Conservation (phyloP, 1,284 basidiomycete species). For the Pterulicium gracile region DNA sequence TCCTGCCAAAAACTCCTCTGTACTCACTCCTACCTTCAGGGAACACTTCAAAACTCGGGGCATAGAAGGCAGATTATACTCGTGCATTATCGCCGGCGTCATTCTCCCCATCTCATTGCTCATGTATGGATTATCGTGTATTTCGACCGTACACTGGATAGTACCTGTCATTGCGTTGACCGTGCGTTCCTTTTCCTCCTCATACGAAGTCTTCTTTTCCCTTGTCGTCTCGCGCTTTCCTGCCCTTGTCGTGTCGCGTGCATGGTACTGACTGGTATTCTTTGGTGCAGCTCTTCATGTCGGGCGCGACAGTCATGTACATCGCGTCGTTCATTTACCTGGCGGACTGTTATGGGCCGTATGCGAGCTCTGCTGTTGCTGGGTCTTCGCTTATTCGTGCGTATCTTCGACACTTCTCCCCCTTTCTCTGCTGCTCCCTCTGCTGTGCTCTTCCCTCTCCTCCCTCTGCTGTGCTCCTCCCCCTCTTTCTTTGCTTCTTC, state of each 20-base stretch:
- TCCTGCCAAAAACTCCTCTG: too few relatives aligned
- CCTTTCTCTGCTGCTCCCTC: not conserved
- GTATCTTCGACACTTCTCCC: not conserved
- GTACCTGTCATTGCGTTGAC: constrained; percentile 41
- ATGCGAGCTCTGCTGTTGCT: not conserved
- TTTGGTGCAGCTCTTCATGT: constrained; percentile 34
- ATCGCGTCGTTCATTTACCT: constrained; percentile 61
- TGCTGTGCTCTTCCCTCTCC: not conserved
- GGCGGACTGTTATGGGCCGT: constrained; percentile 50
- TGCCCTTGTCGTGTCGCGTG: not conserved
- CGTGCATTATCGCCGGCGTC: constrained; percentile 53
- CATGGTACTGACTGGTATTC: not conserved
- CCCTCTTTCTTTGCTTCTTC: too few relatives aligned
- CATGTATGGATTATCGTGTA: constrained; percentile 55
- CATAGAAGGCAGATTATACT: constrained; percentile 67
- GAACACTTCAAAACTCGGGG: constrained; percentile 43
- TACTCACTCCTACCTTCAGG: constrained; percentile 16
- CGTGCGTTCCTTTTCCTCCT: constrained; percentile 20
- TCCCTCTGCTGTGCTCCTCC: not conserved
- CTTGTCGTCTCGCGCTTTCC: not conserved
- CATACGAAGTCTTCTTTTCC: not conserved
- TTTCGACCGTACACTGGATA: constrained; percentile 43
- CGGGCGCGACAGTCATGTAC: constrained; percentile 50
- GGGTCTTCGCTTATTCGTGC: not conserved
- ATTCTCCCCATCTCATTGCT: constrained; percentile 56